These are phyloP conservation scores for Blastomyces emzantsi DNA, from an alignment of 2,329 filamentous ascomycete genomes.

Conservation along the genomic window DNA sequence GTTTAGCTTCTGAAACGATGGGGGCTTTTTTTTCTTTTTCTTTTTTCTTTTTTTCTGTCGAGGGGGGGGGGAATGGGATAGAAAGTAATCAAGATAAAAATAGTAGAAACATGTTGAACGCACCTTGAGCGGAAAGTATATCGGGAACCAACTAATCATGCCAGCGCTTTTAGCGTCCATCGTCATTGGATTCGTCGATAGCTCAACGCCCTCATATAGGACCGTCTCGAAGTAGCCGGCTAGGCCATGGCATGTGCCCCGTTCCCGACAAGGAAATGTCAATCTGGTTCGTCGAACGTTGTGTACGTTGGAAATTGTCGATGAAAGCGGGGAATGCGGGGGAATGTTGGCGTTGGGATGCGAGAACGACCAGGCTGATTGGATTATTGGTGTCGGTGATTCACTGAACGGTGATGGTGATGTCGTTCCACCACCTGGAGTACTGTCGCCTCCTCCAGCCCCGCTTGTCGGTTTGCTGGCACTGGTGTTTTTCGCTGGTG, in stretches of 20 bases:
- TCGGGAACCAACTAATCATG: conserved; percentile 99
- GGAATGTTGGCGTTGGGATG: conserved; percentile 35
- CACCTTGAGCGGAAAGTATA: conserved; percentile 94
- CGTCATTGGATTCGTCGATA: conserved; percentile 84
- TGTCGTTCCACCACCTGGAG: conserved; percentile 14
- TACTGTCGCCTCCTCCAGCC: background rate
- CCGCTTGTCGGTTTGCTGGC: background rate
- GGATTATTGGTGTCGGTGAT: conserved; percentile 31
- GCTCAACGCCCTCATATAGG: conserved; percentile 75
- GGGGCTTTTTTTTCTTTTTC: background rate
- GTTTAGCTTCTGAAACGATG: background rate
- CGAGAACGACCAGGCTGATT: conserved; percentile 39
- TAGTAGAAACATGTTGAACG: conserved; percentile 21
- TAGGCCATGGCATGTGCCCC: conserved; percentile 81
- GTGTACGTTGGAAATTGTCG: conserved; percentile 71
- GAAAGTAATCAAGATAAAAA: conserved; percentile 2
- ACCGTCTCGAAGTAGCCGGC: conserved; percentile 95
- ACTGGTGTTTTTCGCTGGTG: background rate
- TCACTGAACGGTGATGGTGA: conserved; percentile 25
- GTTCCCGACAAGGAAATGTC: conserved; percentile 65
- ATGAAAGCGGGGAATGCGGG: conserved; percentile 23
- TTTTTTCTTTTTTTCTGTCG: background rate
- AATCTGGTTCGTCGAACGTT: conserved; percentile 73
- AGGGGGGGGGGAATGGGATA: conserved; percentile 1
- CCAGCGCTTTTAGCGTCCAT: conserved; percentile 90